Base-by-base conservation (phyloP, 2,329 filamentous ascomycete species). In the Chrysoporthe cubensis region DNA sequence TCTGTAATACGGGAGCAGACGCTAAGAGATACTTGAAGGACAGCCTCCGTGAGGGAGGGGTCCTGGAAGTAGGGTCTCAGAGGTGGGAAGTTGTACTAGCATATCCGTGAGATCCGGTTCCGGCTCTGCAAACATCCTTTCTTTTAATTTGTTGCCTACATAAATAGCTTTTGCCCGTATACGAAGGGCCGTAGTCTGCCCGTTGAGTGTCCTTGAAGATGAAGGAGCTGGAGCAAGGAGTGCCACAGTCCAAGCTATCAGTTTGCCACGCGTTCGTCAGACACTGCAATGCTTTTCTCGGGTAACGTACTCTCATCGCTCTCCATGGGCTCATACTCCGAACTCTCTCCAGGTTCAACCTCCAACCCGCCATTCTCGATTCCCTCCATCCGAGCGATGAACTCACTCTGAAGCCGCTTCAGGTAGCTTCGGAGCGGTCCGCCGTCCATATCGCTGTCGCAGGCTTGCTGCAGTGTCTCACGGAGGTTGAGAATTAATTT, bases 401-500 rank as follows among this genome's bases (percentile, higher is more conserved):
- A 97, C 65, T 96, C 92, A 61, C 85, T 85, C 75, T 95, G 92
- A 14, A 96, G 77, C 69, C 85, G 85, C 65, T 79, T 81, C 57
- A 96, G 77, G 84, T 92, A 94, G 57, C 80, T 81, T 26, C 82
- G 80, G 42, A 97, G 79, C 0, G 87, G 83, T 2, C 85, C 83
- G 0, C 90, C 87, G 43, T 90, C 83, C 82, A 94, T 90, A 0
- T 81, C 83, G 0, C 90, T 90, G 18, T 88, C 82, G 1, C 83
- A 80, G 0, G 91, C 90, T 68, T 96, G 91, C 14, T 86, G 76
- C 37, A 97, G 81, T 58, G 91, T 88, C 72, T 94, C 92, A 60
- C 88, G 86, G 14, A 97, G 78, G 43, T 88, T 88, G 8, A 96
- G 80, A 1, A 97, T 84, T 14, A 97, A 78, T 70, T 91, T 94